Evolutionary conservation across 1,139 yeast species (phyloP).

Genomic region (Pneumocystis oryctolagi): DNA sequence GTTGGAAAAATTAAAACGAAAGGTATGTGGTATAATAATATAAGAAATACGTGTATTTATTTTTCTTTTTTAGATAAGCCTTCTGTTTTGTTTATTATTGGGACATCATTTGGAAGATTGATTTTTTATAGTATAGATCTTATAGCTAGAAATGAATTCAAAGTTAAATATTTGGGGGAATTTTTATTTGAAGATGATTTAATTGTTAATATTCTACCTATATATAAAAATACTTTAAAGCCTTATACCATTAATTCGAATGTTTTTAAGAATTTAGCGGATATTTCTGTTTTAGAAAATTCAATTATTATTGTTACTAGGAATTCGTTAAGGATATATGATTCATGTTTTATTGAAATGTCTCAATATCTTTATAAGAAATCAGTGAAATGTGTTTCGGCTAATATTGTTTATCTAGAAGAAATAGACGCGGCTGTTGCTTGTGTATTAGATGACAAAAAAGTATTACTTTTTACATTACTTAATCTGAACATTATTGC

Average conservation of each 20-base stretch:
- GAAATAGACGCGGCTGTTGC: background rate
- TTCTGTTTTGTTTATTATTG: slow-evolving; percentile 56
- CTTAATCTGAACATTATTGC: background rate
- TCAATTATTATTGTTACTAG: slow-evolving; percentile 6
- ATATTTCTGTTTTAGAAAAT: background rate
- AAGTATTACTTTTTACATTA: background rate
- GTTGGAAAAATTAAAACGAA: background rate
- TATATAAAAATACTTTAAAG: background rate
- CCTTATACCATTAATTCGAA: background rate
- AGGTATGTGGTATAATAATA: background rate
- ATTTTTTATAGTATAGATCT: slow-evolving; percentile 56
- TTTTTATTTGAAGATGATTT: background rate
- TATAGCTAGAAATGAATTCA: slow-evolving; percentile 53
- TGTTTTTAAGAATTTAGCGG: background rate
- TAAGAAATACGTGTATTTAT: background rate
- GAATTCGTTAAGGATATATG: background rate
- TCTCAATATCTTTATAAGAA: background rate
- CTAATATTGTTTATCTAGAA: background rate
- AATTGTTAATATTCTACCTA: background rate
- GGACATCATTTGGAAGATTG: slow-evolving; percentile 67
- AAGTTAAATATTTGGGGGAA: slow-evolving; percentile 22
- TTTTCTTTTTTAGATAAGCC: slow-evolving; percentile 25
- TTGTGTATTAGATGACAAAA: background rate
- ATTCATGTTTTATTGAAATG: slow-evolving; percentile 2
- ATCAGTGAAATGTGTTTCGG: background rate